Evolutionary conservation across 306 rosid genomes (phyloP).

Genomic region (Cucumis melo): DNA sequence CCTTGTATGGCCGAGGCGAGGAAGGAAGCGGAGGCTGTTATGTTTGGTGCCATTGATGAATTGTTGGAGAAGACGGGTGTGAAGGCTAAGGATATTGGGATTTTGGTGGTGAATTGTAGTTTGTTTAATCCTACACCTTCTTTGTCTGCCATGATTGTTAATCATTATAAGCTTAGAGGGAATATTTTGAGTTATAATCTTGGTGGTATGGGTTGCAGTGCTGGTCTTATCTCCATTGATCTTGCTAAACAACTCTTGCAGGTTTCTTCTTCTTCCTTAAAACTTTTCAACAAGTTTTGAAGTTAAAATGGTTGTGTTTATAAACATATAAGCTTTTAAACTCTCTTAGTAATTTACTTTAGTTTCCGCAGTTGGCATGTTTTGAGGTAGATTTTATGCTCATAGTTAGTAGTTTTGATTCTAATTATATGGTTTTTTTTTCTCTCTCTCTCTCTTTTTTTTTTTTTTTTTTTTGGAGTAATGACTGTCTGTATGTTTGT

Average conservation of each 20-base stretch:
- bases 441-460: too few relatives aligned
- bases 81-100: slow-evolving; percentile 82
- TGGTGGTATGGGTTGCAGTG: slow-evolving; percentile 99
- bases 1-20: slow-evolving; percentile 79
- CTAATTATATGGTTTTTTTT: too few relatives aligned
- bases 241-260: slow-evolving; percentile 87
- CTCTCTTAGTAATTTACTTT: too few relatives aligned
- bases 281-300: background rate
- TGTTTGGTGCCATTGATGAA: slow-evolving; percentile 89
- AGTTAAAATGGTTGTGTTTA: too few relatives aligned
- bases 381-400: background rate
- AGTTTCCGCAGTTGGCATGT: too few relatives aligned
- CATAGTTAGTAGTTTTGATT: too few relatives aligned
- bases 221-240: slow-evolving; percentile 84
- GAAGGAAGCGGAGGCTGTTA: slow-evolving; percentile 78
- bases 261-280: slow-evolving; percentile 17
- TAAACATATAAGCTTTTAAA: too few relatives aligned
- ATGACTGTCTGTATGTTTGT: background rate
- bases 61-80: slow-evolving; percentile 60
- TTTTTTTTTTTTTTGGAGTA: too few relatives aligned
- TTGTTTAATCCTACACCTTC: slow-evolving; percentile 93
- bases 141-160: slow-evolving; percentile 75
- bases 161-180: slow-evolving; percentile 69
- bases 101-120: slow-evolving; percentile 75
- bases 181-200: slow-evolving; percentile 64